These are phyloP conservation scores for Psilocybe cyanescens DNA, from an alignment of 768 basidiomycete species.

Conservation along the genomic window DNA sequence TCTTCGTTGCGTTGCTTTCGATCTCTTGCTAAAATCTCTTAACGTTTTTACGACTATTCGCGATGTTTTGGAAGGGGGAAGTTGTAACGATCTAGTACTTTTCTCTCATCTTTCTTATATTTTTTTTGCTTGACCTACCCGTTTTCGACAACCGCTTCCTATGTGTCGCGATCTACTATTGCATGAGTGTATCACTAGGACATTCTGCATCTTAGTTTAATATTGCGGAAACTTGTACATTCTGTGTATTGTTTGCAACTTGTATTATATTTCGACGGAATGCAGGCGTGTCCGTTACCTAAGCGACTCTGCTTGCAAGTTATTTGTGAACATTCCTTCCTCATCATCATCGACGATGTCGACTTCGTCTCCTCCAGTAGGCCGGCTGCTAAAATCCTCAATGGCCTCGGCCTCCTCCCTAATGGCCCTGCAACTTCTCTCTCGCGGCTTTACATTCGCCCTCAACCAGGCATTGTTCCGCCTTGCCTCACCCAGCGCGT, in stretches of 20 bases:
- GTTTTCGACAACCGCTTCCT: background rate
- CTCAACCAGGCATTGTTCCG: slow-evolving; percentile 90
- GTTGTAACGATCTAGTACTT: background rate
- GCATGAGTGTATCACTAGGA: slow-evolving; percentile 19
- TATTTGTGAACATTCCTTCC: background rate
- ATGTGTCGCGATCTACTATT: slow-evolving; percentile 5
- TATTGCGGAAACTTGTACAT: slow-evolving; percentile 18
- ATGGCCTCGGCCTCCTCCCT: slow-evolving; percentile 63
- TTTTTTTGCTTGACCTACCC: background rate
- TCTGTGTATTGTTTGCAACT: slow-evolving; percentile 14
- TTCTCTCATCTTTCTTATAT: background rate
- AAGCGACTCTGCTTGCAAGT: background rate
- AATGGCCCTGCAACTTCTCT: slow-evolving; percentile 84
- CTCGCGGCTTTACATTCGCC: slow-evolving; percentile 83
- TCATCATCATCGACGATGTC: background rate
- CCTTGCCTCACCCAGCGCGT: slow-evolving; percentile 81
- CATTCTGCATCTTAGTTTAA: slow-evolving; percentile 10
- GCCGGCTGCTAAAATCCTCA: slow-evolving; percentile 31
- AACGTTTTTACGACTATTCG: background rate
- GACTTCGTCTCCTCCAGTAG: background rate
- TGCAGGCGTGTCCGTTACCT: background rate
- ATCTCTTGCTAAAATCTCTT: background rate
- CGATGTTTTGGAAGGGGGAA: background rate
- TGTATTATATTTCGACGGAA: slow-evolving; percentile 11
- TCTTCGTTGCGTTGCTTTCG: slow-evolving; percentile 8